Evolutionary conservation across 192 early-diverging fungal genomes (phyloP).

Genomic region (Mortierella hygrophila): DNA sequence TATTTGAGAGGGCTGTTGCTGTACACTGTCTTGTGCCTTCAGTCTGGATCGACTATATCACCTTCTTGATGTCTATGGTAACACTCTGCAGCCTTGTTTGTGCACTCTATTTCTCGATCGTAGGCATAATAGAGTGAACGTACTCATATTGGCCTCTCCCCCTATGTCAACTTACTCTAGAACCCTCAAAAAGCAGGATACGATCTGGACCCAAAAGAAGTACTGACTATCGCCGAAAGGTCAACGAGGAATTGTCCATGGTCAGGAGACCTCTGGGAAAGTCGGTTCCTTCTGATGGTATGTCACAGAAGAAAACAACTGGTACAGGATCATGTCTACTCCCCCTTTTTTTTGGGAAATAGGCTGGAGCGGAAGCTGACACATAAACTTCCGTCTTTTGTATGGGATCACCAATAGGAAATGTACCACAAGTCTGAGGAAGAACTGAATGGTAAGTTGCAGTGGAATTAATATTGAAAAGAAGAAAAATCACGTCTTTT

Average conservation of each 20-base stretch:
- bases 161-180: not conserved
- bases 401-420: conserved; percentile 19
- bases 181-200: conserved; percentile 45
- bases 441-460: conserved; percentile 20
- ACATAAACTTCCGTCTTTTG: too few species aligned
- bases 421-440: conserved; percentile 16
- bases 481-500: not conserved
- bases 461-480: not conserved
- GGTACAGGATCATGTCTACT: not conserved
- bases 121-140: not conserved
- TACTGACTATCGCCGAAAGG: conserved; percentile 58
- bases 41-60: conserved; percentile 79
- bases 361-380: not conserved
- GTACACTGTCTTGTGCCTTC: conserved; percentile 69
- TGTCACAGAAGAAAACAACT: not conserved
- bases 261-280: conserved; percentile 74
- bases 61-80: conserved; percentile 63
- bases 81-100: not conserved
- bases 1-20: conserved; percentile 78
- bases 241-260: conserved; percentile 80
- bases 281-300: conserved; percentile 29
- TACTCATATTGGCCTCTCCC: not conserved
- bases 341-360: not conserved
- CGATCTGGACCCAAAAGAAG: conserved; percentile 42
- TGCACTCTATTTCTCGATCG: not conserved